These are phyloP conservation scores for Alternaria sp. DNA, from an alignment of 2,329 filamentous ascomycete genomes.

Conservation along the genomic window DNA sequence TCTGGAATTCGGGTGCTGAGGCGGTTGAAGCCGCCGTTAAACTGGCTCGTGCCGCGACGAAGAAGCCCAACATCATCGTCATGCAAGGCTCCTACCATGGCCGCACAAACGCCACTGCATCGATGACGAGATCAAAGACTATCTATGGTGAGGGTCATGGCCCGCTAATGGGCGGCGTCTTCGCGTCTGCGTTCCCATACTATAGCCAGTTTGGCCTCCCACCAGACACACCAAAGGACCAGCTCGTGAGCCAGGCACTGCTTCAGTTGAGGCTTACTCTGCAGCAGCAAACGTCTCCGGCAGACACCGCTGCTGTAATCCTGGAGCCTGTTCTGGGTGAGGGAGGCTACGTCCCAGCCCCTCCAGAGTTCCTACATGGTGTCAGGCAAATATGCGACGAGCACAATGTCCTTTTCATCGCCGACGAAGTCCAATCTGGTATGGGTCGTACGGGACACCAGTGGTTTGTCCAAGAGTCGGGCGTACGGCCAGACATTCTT, in stretches of 20 bases:
- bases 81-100: conserved; percentile 45
- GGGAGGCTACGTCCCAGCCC: conserved; percentile 42
- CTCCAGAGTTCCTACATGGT: conserved; percentile 41
- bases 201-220: conserved; percentile 39
- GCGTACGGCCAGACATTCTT: conserved; percentile 54
- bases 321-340: conserved; percentile 41
- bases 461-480: conserved; percentile 55
- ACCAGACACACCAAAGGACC: conserved; percentile 33
- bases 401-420: conserved; percentile 54
- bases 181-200: conserved; percentile 41
- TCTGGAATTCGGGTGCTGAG: conserved; percentile 44
- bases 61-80: conserved; percentile 44
- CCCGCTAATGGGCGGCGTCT: conserved; percentile 41
- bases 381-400: conserved; percentile 55
- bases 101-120: conserved; percentile 40
- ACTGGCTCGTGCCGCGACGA: conserved; percentile 38
- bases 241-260: conserved; percentile 36
- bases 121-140: conserved; percentile 43
- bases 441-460: conserved; percentile 56
- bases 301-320: conserved; percentile 42
- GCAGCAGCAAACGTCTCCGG: conserved; percentile 37
- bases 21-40: conserved; percentile 43
- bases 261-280: conserved; percentile 38
- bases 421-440: conserved; percentile 56
- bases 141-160: conserved; percentile 43